Base-by-base conservation (phyloP, 176 grass and related monocot genomes). In the Pharus latifolius region DNA sequence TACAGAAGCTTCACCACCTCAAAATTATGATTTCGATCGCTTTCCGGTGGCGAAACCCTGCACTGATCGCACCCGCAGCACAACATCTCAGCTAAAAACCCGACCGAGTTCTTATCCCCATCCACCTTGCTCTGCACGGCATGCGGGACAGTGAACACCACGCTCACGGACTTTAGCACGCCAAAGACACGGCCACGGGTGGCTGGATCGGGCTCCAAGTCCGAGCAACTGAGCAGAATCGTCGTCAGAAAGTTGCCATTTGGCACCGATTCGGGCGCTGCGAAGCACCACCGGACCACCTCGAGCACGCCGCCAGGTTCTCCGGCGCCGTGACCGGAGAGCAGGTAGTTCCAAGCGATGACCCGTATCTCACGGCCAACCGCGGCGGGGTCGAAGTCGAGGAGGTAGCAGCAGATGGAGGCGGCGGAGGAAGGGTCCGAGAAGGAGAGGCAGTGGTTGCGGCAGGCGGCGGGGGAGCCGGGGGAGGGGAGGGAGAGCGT, bases 271-370 rank as follows among this genome's bases (percentile, higher is more conserved):
- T 14, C 44, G 0, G 10, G 19, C 8, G 32, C 49, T 3, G 74
- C 26, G 29, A 93, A 63, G 72, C 68, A 35, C 95, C 95, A 98
- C 18, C 80, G 76, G 17, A 98, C 69, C 55, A 88, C 91, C 72
- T 98, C 95, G 33, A 98, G 69, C 74, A 86, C 84, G 60, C 87
- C 78, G n/a, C 51, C n/a, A n/a, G n/a, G n/a, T n/a, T n/a, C n/a
- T n/a, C n/a, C 53, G 15, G 55, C 67, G 18, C 40, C 43, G 23
- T 75, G 59, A 13, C 47, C 8, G 24, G 80, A 20, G 7, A 90
- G 90, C 23, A 98, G 56, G 83, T 85, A 93, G 57, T 93, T 93
- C 95, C 95, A 98, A 17, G 95, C 90, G 50, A 85, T 76, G 15
- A 93, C 59, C 49, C 59, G 75, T 42, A 98, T 77, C 69, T 81